phyloP scores from a whole-genome alignment of 345 rosid species.

The Angophora floribunda region DNA sequence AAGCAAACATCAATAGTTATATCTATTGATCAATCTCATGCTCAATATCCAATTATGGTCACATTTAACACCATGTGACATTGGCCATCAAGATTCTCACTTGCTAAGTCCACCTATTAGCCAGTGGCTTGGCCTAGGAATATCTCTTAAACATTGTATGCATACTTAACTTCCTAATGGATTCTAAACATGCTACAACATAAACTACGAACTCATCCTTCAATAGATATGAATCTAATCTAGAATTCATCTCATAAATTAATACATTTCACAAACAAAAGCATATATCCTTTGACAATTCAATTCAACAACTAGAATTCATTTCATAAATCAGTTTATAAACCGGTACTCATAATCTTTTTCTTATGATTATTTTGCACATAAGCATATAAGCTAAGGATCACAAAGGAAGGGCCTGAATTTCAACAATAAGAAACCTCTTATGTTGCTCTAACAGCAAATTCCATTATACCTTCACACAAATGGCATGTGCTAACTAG shows the following conservation, averaged over 20 bases:
- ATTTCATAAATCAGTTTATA: not conserved
- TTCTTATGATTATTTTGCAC: not conserved
- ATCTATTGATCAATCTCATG: not conserved
- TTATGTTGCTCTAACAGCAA: too few species aligned
- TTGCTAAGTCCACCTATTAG: not conserved
- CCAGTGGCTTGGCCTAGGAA: rapidly evolving
- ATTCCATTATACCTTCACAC: too few species aligned
- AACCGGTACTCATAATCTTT: not conserved
- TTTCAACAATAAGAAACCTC: not conserved
- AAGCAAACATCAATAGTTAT: not conserved
- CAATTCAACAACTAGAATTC: not conserved
- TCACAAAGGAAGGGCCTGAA: not conserved
- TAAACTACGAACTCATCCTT: not conserved
- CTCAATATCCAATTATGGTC: not conserved
- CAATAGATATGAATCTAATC: not conserved
- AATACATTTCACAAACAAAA: not conserved
- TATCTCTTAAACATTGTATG: not conserved
- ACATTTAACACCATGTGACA: rapidly evolving
- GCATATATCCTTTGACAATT: not conserved
- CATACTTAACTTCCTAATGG: not conserved
- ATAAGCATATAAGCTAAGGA: not conserved
- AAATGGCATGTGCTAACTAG: too few species aligned
- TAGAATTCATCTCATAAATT: not conserved
- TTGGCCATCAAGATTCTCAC: not conserved
- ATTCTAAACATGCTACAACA: not conserved